A percentile compares a stretch with the other conserved stretches of the same genome.
Evolutionary conservation across 2,329 filamentous ascomycete species (phyloP).

Genomic region (Trichoderma sp.): DNA sequence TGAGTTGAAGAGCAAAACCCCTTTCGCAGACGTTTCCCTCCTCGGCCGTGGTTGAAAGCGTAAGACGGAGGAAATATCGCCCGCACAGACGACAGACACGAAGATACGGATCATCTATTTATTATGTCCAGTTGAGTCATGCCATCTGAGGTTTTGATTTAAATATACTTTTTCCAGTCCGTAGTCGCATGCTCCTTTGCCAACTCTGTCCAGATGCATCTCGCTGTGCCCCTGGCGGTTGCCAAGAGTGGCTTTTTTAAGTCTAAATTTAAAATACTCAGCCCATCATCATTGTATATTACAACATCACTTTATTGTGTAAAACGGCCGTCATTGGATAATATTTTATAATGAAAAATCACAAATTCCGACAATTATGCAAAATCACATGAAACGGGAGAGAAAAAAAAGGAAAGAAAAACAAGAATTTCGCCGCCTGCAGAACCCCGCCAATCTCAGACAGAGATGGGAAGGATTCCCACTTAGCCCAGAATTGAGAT

Average conservation of each 20-base stretch:
- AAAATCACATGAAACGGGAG: neutral
- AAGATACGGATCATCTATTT: neutral
- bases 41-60: neutral
- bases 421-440: neutral
- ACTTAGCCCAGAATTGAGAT: neutral
- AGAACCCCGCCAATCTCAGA: neutral
- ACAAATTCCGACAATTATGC: neutral
- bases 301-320: neutral
- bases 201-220: neutral
- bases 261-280: neutral
- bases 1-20: too few species aligned
- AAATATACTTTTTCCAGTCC: neutral
- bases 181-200: neutral
- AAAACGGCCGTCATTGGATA: neutral
- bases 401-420: neutral
- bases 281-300: neutral
- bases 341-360: neutral
- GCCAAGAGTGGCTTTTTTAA: neutral
- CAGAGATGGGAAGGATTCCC: neutral
- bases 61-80: conserved; percentile 14
- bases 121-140: neutral
- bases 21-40: conserved; percentile 11
- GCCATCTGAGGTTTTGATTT: neutral
- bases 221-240: neutral
- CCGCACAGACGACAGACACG: neutral